Evolutionary conservation across 2,329 filamentous ascomycete species (phyloP), one percentile per base, ranked within the genome.

Genomic region (Ceratocystiopsis sp.): DNA sequence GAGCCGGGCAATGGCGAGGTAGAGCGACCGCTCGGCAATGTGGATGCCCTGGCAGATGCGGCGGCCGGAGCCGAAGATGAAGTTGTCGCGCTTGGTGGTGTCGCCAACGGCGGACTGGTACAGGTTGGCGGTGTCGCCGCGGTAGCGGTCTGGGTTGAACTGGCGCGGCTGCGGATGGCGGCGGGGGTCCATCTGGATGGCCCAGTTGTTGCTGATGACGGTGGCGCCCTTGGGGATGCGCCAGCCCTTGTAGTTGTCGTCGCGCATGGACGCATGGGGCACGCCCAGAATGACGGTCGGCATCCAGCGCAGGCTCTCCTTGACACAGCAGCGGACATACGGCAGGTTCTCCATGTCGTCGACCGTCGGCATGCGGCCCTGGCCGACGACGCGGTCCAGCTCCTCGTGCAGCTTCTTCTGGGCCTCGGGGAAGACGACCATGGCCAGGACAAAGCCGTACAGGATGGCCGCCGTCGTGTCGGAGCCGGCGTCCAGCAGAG

Each of bases 11-110:
- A 70, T 63, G 13, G 54, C 61, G 9, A 72, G 56, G 49, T 67
- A 69, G 14, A 73, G 49, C 11, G 58, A 62, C 7, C 63, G 62
- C 44, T 69, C 65, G 0, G 68, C 69, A 3, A 77, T 59, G 42
- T 73, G 67, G 29, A 71, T 68, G 0, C 73, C 74, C 3, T 67
- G 71, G 53, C 74, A 78, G 37, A 75, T 63, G 19, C 73, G 61
- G 7, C 72, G 60, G 2, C 73, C 72, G 10, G 66, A 67, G 17
- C 73, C 72, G 43, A 73, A 77, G 0, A 61, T 63, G 53, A 70
- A 74, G 10, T 68, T 63, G 40, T 73, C 70, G 14, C 69, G 60
- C 50, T 69, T 60, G 14, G 50, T 43, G 25, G 42, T 21, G 25
- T 58, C 54, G 14, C 49, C 47, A 46, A 55, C 56, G 42, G 55